phyloP scores from a whole-genome alignment of 73 alveolate species.

The Paraurostyla sp. region DNA sequence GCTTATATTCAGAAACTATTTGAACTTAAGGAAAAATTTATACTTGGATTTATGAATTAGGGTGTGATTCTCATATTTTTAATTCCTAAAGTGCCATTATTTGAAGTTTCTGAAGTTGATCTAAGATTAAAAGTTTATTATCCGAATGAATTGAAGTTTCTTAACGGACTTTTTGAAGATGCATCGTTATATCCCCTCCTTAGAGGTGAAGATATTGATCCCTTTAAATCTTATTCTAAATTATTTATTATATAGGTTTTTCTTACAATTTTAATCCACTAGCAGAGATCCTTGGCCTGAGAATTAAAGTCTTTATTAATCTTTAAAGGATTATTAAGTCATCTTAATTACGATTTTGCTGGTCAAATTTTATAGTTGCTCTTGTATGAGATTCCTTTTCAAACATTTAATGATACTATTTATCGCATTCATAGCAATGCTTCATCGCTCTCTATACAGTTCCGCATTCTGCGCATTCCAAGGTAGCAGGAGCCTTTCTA shows the following conservation, averaged over 20 bases:
- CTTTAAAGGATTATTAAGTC: not conserved
- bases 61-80: too few relatives aligned
- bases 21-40: too few relatives aligned
- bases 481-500: slow-evolving; percentile 51
- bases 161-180: slow-evolving; percentile 20
- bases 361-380: slow-evolving; percentile 8
- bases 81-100: too few relatives aligned
- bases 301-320: not conserved
- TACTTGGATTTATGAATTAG: too few relatives aligned
- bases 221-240: not conserved
- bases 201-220: not conserved
- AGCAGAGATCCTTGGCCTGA: not conserved
- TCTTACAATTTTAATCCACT: slow-evolving; percentile 4
- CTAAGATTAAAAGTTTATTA: too few relatives aligned
- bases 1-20: too few relatives aligned
- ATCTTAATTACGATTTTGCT: not conserved
- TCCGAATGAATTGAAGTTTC: too few relatives aligned
- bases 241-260: not conserved
- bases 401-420: slow-evolving; percentile 38
- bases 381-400: slow-evolving; percentile 49
- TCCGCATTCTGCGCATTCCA: slow-evolving; percentile 53
- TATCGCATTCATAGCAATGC: slow-evolving; percentile 51
- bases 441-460: slow-evolving; percentile 31
- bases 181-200: not conserved
- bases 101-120: too few relatives aligned